These are phyloP conservation scores for Barnettozyma salicaria DNA, from an alignment of 805 yeast genomes.

Conservation along the genomic window DNA sequence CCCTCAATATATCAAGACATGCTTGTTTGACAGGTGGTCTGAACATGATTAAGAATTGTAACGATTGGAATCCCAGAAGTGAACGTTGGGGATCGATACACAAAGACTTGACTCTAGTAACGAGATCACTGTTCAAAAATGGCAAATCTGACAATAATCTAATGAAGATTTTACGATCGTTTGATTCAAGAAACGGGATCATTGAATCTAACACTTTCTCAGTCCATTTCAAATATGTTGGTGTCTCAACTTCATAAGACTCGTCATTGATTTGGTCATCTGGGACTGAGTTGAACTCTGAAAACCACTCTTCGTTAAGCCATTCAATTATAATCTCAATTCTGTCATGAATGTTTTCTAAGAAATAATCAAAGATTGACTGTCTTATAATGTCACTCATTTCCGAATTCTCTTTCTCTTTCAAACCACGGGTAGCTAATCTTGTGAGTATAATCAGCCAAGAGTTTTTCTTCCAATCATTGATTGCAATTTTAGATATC, in stretches of 20 bases:
- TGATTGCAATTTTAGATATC: slow-evolving; percentile 30
- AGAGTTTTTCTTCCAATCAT: slow-evolving; percentile 57
- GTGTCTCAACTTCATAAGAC: slow-evolving; percentile 30
- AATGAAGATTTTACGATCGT: slow-evolving; percentile 74
- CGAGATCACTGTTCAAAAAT: slow-evolving; percentile 53
- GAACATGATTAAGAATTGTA: slow-evolving; percentile 80
- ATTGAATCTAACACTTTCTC: slow-evolving; percentile 66
- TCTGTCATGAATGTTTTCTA: slow-evolving; percentile 64
- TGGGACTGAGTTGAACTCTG: slow-evolving; percentile 35
- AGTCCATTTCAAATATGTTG: slow-evolving; percentile 64
- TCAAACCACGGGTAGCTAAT: slow-evolving; percentile 76
- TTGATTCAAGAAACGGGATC: slow-evolving; percentile 77
- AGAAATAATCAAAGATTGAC: slow-evolving; percentile 64
- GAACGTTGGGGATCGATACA: slow-evolving; percentile 83
- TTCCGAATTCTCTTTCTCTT: slow-evolving; percentile 29
- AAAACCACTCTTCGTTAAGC: slow-evolving; percentile 94
- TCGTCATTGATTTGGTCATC: slow-evolving; percentile 19
- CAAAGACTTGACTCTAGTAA: slow-evolving; percentile 60
- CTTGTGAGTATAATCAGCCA: slow-evolving; percentile 76
- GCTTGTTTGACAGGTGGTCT: slow-evolving; percentile 71
- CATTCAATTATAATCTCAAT: slow-evolving; percentile 80
- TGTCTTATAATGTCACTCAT: slow-evolving; percentile 60
- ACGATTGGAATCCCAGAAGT: slow-evolving; percentile 72
- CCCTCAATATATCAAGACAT: slow-evolving; percentile 44
- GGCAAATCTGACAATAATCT: slow-evolving; percentile 87